Conservation (phyloP, 768 basidiomycete genomes). For the Termitomyces sp. region DNA sequence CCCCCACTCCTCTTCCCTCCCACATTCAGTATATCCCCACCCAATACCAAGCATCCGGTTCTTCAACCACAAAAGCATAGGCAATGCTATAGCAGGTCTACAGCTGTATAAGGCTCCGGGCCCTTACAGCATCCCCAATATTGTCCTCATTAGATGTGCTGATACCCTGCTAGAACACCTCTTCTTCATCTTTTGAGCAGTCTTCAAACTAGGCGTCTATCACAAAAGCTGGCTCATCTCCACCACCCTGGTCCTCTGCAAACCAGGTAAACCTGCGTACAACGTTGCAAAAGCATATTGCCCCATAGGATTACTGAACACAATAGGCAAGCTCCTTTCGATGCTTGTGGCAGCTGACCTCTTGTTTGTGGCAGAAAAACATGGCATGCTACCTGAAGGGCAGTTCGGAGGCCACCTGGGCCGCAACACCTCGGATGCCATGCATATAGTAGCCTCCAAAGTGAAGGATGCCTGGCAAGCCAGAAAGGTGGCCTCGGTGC, state of each 20-base stretch:
- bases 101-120: not conserved
- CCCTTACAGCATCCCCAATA: not conserved
- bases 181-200: not conserved
- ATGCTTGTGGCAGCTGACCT: not conserved
- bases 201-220: not conserved
- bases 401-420: not conserved
- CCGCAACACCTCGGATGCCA: not conserved
- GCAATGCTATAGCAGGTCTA: not conserved
- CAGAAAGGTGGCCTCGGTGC: not conserved
- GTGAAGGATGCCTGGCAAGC: not conserved
- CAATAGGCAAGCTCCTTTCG: not conserved
- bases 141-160: not conserved
- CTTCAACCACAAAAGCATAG: not conserved
- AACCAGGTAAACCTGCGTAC: not conserved
- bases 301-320: not conserved
- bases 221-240: not conserved
- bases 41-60: not conserved
- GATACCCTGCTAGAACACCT: not conserved
- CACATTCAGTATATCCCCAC: not conserved
- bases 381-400: fast-evolving
- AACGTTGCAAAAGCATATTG: not conserved
- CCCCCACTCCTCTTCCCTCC: not conserved
- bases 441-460: not conserved
- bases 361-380: not conserved
- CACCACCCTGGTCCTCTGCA: not conserved